These are phyloP conservation scores for Cutaneotrichosporon cyanovorans DNA, from an alignment of 1,284 basidiomycete genomes.

Conservation along the genomic window DNA sequence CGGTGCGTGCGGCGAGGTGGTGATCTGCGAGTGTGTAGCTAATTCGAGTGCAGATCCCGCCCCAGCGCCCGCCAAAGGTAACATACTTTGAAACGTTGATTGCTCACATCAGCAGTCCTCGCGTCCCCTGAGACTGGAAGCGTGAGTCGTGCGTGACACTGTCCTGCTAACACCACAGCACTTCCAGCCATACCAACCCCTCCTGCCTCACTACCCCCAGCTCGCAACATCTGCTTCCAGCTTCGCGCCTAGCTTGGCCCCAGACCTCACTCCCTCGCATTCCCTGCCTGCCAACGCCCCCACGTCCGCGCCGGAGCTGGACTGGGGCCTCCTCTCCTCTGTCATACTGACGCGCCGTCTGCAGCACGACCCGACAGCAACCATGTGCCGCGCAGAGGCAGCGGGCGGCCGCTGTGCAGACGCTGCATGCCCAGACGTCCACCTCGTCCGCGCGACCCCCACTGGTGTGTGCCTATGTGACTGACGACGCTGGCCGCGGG, in stretches of 20 bases:
- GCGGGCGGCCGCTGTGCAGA: constrained; percentile 37
- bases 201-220: constrained; percentile 34
- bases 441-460: constrained; percentile 23
- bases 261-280: neutral
- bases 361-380: constrained; percentile 18
- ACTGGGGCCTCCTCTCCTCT: constrained; percentile 23
- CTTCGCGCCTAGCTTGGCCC: neutral
- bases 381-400: constrained; percentile 31
- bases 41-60: neutral
- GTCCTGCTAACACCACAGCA: constrained; percentile 4
- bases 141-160: too few relatives aligned
- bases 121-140: too few relatives aligned
- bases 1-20: too few relatives aligned
- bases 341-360: constrained; percentile 36
- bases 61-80: neutral
- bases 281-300: neutral
- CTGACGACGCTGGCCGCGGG: constrained; percentile 3
- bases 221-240: constrained; percentile 9
- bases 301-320: constrained; percentile 10
- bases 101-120: too few relatives aligned
- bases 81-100: neutral
- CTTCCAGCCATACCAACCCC: constrained; percentile 21
- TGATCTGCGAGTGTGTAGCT: too few relatives aligned
- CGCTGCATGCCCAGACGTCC: constrained; percentile 26
- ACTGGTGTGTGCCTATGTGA: constrained; percentile 29